Percentiles rank a stretch among this genome's conserved stretches.
phyloP scores from a whole-genome alignment of 331 rosid species.

The Quercus lobata region DNA sequence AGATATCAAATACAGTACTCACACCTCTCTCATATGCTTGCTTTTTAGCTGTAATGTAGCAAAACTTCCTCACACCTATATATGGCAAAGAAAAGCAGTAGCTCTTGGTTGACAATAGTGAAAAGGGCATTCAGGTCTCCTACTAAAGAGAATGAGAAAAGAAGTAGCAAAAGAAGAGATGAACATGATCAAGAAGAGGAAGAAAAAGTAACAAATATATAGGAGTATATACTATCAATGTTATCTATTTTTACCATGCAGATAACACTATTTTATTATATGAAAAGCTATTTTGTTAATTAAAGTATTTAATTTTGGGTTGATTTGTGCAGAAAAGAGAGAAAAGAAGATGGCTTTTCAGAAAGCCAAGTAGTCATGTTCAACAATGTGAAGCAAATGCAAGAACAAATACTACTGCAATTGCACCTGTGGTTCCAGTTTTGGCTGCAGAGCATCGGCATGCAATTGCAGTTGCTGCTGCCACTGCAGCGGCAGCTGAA shows the following conservation, averaged over 20 bases:
- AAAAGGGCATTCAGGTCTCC: slow-evolving; percentile 99
- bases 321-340: slow-evolving; percentile 67
- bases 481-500: slow-evolving; percentile 45
- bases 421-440: slow-evolving; percentile 5
- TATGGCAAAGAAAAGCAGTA: slow-evolving; percentile 89
- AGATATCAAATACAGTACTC: too few relatives aligned
- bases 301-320: not conserved
- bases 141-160: slow-evolving; percentile 45
- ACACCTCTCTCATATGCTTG: too few relatives aligned
- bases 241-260: too few relatives aligned
- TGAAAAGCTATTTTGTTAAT: too few relatives aligned
- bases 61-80: slow-evolving; percentile 33
- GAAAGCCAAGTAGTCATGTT: slow-evolving; percentile 55
- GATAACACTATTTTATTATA: too few relatives aligned
- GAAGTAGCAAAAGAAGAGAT: too few relatives aligned
- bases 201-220: slow-evolving; percentile 35
- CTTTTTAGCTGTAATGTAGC: slow-evolving; percentile 42
- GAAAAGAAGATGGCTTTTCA: slow-evolving; percentile 79
- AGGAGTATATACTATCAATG: not conserved
- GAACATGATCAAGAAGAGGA: slow-evolving; percentile 8
- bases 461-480: slow-evolving; percentile 67
- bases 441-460: slow-evolving; percentile 41
- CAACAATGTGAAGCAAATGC: too few relatives aligned
- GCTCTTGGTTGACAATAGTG: slow-evolving; percentile 89
- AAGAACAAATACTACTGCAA: too few relatives aligned